Conservation (phyloP, 257 asterid genomes). For the Coffea eugenioides region DNA sequence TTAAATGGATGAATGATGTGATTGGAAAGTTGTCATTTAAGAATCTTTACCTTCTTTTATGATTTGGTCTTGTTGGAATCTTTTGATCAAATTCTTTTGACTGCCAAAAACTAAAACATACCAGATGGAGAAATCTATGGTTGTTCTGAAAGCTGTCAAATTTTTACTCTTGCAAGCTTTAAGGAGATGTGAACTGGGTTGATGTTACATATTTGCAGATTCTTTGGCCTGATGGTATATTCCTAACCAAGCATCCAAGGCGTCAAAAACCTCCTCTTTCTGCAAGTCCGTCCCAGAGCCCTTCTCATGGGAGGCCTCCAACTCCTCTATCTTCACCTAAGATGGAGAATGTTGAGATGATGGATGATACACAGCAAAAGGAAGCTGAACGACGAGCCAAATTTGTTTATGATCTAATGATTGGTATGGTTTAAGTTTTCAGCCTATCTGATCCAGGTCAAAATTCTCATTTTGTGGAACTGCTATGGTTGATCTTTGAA, state of each 20-base stretch:
- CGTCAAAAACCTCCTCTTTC: conserved; percentile 58
- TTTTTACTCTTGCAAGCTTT: background rate
- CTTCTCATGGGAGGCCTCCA: conserved; percentile 38
- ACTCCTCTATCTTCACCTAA: conserved; percentile 52
- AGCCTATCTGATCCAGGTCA: conserved; percentile 5
- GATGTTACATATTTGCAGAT: conserved; percentile 39
- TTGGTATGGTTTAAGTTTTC: conserved; percentile 49
- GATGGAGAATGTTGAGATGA: conserved; percentile 41
- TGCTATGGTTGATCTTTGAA: background rate
- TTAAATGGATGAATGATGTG: too few relatives aligned
- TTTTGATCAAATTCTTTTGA: background rate
- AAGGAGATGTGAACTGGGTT: background rate
- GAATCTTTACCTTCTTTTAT: background rate
- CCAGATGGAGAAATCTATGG: background rate
- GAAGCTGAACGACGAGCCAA: conserved; percentile 90
- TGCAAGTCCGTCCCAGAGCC: conserved; percentile 38
- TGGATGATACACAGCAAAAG: conserved; percentile 60
- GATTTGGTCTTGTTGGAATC: background rate
- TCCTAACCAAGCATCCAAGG: conserved; percentile 90
- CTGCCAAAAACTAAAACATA: background rate
- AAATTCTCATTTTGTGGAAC: conserved; percentile 6
- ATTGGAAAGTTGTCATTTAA: background rate
- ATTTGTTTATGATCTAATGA: conserved; percentile 56
- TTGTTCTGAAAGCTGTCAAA: background rate
- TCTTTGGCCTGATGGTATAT: conserved; percentile 96